These are phyloP conservation scores for Mariannaea elegans DNA, from an alignment of 2,329 filamentous ascomycete species.

Conservation along the genomic window DNA sequence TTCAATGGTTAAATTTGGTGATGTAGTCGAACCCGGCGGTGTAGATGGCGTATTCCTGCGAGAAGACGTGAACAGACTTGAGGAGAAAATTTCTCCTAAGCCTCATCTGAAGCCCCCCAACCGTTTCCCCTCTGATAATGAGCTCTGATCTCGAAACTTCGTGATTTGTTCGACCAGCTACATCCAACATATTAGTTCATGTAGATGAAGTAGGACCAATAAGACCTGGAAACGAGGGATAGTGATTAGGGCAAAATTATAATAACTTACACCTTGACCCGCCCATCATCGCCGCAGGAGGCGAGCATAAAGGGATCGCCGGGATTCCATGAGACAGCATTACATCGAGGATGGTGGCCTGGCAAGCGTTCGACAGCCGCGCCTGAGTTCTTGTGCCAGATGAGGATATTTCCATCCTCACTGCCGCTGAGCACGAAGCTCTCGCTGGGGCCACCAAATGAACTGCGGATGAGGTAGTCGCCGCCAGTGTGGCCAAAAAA, in stretches of 20 bases:
- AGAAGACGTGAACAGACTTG: too few relatives aligned
- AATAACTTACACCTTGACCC: conserved; percentile 80
- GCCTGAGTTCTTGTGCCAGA: conserved; percentile 91
- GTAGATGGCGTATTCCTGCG: too few relatives aligned
- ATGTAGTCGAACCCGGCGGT: too few relatives aligned
- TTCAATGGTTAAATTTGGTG: neutral
- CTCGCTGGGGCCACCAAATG: conserved; percentile 89
- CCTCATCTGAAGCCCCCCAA: conserved; percentile 33
- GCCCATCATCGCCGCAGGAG: conserved; percentile 87
- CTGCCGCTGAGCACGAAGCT: conserved; percentile 93
- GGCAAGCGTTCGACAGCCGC: conserved; percentile 77
- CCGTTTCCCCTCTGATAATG: conserved; percentile 33
- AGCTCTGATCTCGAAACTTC: conserved; percentile 32
- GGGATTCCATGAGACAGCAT: conserved; percentile 90
- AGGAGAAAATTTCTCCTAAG: conserved; percentile 11
- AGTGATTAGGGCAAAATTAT: neutral
- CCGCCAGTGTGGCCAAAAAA: conserved; percentile 81
- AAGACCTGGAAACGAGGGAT: neutral
- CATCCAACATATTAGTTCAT: neutral
- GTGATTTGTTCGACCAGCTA: conserved; percentile 43
- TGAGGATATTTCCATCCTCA: conserved; percentile 80
- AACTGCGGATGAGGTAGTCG: conserved; percentile 80
- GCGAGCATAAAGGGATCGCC: conserved; percentile 84
- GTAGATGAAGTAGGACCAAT: neutral
- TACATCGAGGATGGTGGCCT: conserved; percentile 81